phyloP scores from a whole-genome alignment of 1,139 yeast genomes.

The Saccharomyces hybrid region DNA sequence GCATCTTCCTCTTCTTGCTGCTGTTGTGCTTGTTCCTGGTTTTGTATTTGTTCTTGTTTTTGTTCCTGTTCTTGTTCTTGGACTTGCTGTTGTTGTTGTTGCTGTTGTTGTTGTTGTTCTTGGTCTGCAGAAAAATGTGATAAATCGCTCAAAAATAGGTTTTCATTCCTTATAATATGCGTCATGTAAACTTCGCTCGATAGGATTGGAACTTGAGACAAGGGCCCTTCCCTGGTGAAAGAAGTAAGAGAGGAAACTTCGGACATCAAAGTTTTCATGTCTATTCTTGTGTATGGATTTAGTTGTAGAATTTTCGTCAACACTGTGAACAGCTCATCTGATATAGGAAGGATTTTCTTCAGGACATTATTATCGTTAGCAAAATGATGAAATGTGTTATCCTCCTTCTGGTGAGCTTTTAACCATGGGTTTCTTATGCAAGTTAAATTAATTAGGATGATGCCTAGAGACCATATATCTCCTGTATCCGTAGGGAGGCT shows the following conservation, averaged over 20 bases:
- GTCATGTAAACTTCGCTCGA: constrained; percentile 12
- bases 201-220: constrained; percentile 22
- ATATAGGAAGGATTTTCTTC: constrained; percentile 40
- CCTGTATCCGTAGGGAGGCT: constrained; percentile 61
- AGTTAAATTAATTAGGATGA: constrained; percentile 67
- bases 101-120: constrained; percentile 1
- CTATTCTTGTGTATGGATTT: constrained; percentile 58
- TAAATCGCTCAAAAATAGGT: constrained; percentile 1
- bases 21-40: constrained; percentile 6
- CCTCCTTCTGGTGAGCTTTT: constrained; percentile 56
- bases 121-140: background rate
- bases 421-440: constrained; percentile 92
- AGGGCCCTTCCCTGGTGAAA: constrained; percentile 35
- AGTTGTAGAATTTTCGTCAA: constrained; percentile 48
- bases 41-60: constrained; percentile 1
- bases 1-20: constrained; percentile 1
- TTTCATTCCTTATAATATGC: constrained; percentile 15
- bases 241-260: constrained; percentile 33
- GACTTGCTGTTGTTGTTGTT: background rate
- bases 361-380: constrained; percentile 46
- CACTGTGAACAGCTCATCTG: constrained; percentile 47
- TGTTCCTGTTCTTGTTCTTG: constrained; percentile 8
- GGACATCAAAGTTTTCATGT: constrained; percentile 39
- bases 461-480: constrained; percentile 85
- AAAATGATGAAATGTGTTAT: constrained; percentile 48